Evolutionary conservation across 1,284 basidiomycete species (phyloP), one percentile per base, ranked within the genome.

Genomic region (Leucoagaricus sp.): DNA sequence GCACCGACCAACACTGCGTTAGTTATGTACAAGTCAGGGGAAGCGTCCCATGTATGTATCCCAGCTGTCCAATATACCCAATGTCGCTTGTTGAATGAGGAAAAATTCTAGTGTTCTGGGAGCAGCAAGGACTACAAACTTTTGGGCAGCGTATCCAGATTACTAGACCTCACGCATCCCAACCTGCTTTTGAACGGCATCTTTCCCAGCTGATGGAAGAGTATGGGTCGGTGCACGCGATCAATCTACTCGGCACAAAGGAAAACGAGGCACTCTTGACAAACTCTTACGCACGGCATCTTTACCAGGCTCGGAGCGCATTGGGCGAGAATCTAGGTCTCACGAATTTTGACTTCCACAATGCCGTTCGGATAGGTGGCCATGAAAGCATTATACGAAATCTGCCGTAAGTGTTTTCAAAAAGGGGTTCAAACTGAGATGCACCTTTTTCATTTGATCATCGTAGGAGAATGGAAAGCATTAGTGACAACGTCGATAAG

Each of bases 301-400:
- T 96, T 31, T 76, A 81, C 60, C 79, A 81, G 49, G 83, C 89
- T 25, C 79, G 77, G 45, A 72, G 74, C 62, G 78, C 82, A 25
- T 76, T 85, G 63, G 80, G 82, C 13, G 79, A 89, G 62, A 76
- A 80, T 49, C 73, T 89, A 54, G 73, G 82, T 34, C 86, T 97
- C 57, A 96, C 94, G 0, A 86, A 94, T 63, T 98, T 94, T 65
- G 97, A 99, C 72, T 98, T 99, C 67, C 97, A 99, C 67, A 84
- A 86, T 36, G 84, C 85, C 6, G 91, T 95, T 23, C 81, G 84
- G 65, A 75, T 85, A n/a, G 86, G 86, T 33, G 96, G 97, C 4
- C 93, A 98, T 67, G 96, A 99, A 58, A 88, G 85, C 53, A 86
- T 98, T 26, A 75, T 89, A 57, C 75, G 82, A 61, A 92, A 96